Conservation (phyloP, 2,329 filamentous ascomycete genomes). For the Lasiodiplodia sp. region DNA sequence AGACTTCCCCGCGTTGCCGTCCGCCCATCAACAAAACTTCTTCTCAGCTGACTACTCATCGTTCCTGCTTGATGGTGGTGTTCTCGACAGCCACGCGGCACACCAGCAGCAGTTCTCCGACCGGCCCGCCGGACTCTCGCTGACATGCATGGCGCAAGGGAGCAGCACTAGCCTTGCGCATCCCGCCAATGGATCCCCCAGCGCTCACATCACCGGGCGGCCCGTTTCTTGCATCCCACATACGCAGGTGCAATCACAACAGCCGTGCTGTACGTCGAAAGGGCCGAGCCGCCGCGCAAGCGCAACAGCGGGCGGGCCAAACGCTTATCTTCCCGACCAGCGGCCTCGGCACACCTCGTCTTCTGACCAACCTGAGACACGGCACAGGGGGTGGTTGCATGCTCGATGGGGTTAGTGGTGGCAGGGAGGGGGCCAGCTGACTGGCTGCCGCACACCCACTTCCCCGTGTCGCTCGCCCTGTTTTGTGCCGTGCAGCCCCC, state of each 20-base stretch:
- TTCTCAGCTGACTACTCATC: too few species aligned
- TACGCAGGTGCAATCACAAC: constrained; percentile 20
- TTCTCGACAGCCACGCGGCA: too few species aligned
- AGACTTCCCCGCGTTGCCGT: too few species aligned
- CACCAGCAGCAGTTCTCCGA: too few species aligned
- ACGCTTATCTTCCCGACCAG: neutral
- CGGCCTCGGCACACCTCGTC: neutral
- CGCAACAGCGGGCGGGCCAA: neutral
- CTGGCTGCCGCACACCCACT: constrained; percentile 23
- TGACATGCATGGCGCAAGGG: neutral
- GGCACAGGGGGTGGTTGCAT: neutral
- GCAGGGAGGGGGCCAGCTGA: constrained; percentile 21
- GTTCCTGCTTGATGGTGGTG: too few species aligned
- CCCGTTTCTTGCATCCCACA: neutral
- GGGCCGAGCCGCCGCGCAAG: constrained; percentile 12
- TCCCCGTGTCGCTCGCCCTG: constrained; percentile 1
- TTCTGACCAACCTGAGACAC: constrained; percentile 23
- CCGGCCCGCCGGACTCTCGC: too few species aligned
- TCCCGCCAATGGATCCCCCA: neutral
- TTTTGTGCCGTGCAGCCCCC: neutral
- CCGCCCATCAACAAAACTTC: too few species aligned
- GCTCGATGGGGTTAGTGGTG: neutral
- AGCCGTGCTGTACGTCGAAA: constrained; percentile 1
- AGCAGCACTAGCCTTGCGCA: neutral
- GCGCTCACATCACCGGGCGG: neutral